Conservation (phyloP, 177 flowering plant genomes). For the Vitis hybrid region DNA sequence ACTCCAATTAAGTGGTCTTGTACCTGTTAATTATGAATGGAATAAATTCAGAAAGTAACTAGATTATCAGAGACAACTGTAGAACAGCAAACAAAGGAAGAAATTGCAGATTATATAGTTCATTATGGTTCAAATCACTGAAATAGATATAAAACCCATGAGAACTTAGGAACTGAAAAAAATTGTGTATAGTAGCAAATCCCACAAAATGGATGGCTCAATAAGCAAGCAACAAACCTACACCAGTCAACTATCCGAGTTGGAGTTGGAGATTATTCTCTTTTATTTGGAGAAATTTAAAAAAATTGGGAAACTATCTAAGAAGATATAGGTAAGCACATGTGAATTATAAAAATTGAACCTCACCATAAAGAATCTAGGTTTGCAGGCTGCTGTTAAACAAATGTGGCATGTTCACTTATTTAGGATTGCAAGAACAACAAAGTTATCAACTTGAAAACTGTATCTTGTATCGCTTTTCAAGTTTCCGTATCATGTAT, state of each 20-base stretch:
- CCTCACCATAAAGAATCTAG: background rate
- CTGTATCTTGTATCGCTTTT: background rate
- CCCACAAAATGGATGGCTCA: background rate
- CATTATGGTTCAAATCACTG: background rate
- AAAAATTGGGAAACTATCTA: background rate
- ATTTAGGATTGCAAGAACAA: background rate
- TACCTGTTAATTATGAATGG: constrained; percentile 42
- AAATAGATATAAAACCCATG: background rate
- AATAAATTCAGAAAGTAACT: constrained; percentile 5
- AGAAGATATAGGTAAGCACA: background rate
- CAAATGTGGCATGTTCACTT: background rate
- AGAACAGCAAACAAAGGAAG: background rate
- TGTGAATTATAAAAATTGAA: background rate
- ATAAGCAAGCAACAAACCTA: background rate
- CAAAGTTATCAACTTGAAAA: background rate
- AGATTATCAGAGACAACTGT: background rate
- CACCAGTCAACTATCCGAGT: background rate
- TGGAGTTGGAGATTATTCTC: background rate
- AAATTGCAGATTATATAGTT: background rate
- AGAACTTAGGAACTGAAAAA: too few species aligned
- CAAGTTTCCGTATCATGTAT: background rate
- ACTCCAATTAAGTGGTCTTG: constrained; percentile 92
- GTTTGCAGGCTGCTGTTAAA: background rate
- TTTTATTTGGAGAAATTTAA: background rate
- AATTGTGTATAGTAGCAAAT: background rate